Evolutionary conservation across 2,329 filamentous ascomycete species (phyloP), one percentile per base, ranked within the genome.

Genomic region (Microdochium nivale): DNA sequence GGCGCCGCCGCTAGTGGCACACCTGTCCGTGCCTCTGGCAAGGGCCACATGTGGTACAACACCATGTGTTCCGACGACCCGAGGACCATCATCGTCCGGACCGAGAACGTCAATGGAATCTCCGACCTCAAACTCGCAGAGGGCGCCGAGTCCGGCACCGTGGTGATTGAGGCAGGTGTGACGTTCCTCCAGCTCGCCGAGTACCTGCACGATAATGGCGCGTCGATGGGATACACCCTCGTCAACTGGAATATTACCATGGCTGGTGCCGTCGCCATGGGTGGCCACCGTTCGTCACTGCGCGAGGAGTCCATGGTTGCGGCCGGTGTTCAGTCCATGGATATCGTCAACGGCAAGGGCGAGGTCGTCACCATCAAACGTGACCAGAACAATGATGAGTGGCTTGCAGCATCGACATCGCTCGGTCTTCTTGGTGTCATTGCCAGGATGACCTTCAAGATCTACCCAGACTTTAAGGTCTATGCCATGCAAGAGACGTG

Each of bases 211-310:
- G 64, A 66, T 25, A 64, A 68, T 24, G 69, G 66, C 16, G 75
- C 74, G 10, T 72, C 69, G 24, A 70, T 77, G 44, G 75, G 75
- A 19, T 76, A 76, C 50, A 74, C 74, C 1, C 62, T 78, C 3
- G 74, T 78, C 3, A 78, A 78, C 58, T 78, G 75, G 75, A 78
- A 78, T 54, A 78, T 78, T 51, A 76, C 71, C 4, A 65, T 78
- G 33, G 75, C 72, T 1, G 75, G 75, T 14, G 71, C 70, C 37
- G 69, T 78, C 3, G 75, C 75, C 3, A 78, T 78, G 75, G 75
- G 75, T 1, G 75, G 74, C 2, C 75, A 78, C 55, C 67, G 75
- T 14, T 73, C 70, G 1, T 73, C 73, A 16, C 65, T 78, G 16
- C 62, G 72, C 13, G 73, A 77, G 55, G 68, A 75, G 25, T 73